Conservation (phyloP, 2,329 filamentous ascomycete species). For the Herpomyces periplanetae region DNA sequence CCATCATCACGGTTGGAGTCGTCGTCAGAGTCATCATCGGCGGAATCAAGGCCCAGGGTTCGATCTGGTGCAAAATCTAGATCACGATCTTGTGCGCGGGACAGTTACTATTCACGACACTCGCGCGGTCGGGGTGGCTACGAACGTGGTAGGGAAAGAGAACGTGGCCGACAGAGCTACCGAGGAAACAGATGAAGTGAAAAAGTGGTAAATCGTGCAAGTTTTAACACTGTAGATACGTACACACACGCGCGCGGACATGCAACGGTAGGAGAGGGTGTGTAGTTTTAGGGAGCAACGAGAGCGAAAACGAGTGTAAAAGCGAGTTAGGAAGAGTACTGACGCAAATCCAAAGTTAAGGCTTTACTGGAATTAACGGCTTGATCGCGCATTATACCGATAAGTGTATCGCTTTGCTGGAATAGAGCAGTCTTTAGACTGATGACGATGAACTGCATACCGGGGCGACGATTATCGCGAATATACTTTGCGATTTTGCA, state of each 20-base stretch:
- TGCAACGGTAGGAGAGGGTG: too few species aligned
- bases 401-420: constrained; percentile 75
- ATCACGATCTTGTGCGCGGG: constrained; percentile 4
- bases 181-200: too few species aligned
- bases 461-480: constrained; percentile 58
- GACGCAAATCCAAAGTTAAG: constrained; percentile 69
- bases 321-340: constrained; percentile 1
- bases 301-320: too few species aligned
- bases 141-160: constrained; percentile 2
- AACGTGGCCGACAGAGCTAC: too few species aligned
- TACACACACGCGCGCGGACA: too few species aligned
- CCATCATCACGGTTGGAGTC: constrained; percentile 4
- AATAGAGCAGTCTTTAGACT: constrained; percentile 79
- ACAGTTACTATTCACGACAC: constrained; percentile 3
- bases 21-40: constrained; percentile 1
- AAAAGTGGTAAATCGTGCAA: too few species aligned
- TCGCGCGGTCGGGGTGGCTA: constrained; percentile 1
- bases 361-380: constrained; percentile 64
- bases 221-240: too few species aligned
- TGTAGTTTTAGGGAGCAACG: too few species aligned
- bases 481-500: constrained; percentile 90
- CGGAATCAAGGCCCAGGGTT: constrained; percentile 2
- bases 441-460: constrained; percentile 98
- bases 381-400: constrained; percentile 85
- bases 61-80: constrained; percentile 2